These are phyloP conservation scores for Prunus mume DNA, from an alignment of 306 rosid species.

Conservation along the genomic window DNA sequence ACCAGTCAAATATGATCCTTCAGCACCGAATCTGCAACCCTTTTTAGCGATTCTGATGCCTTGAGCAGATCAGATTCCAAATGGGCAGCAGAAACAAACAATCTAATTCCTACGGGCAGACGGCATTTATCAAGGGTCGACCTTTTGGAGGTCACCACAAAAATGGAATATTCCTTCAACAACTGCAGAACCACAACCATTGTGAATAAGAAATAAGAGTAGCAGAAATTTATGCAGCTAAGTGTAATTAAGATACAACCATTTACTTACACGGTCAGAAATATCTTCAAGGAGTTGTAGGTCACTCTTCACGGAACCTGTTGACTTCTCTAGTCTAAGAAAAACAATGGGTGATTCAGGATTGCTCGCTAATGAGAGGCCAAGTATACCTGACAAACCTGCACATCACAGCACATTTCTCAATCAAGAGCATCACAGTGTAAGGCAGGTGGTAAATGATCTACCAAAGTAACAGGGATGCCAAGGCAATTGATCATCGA, in stretches of 20 bases:
- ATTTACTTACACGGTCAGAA: slow-evolving; percentile 60
- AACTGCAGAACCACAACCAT: slow-evolving; percentile 41
- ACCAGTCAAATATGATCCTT: slow-evolving; percentile 37
- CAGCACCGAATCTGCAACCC: slow-evolving; percentile 60
- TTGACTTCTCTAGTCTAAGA: slow-evolving; percentile 67
- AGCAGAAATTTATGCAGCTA: slow-evolving; percentile 8
- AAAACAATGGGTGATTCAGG: slow-evolving; percentile 87
- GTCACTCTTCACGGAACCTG: slow-evolving; percentile 62
- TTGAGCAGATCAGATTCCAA: slow-evolving; percentile 70
- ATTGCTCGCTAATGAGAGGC: slow-evolving; percentile 67
- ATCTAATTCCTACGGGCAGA: slow-evolving; percentile 74
- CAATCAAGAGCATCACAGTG: slow-evolving; percentile 3
- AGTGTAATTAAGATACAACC: neutral
- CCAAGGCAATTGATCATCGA: slow-evolving; percentile 3
- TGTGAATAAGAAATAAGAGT: slow-evolving; percentile 7
- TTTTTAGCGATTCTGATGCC: slow-evolving; percentile 70
- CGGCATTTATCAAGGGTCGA: slow-evolving; percentile 79
- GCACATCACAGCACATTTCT: slow-evolving; percentile 22
- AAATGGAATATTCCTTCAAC: slow-evolving; percentile 69
- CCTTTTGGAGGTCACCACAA: slow-evolving; percentile 68
- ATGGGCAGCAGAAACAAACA: slow-evolving; percentile 84
- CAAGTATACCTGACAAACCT: slow-evolving; percentile 63
- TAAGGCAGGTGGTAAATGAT: neutral
- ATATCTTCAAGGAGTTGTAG: slow-evolving; percentile 66
- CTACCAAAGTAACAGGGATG: neutral